Evolutionary conservation across 1,284 basidiomycete species (phyloP), one percentile per base, ranked within the genome.

Genomic region (Rhodotorula sp.): DNA sequence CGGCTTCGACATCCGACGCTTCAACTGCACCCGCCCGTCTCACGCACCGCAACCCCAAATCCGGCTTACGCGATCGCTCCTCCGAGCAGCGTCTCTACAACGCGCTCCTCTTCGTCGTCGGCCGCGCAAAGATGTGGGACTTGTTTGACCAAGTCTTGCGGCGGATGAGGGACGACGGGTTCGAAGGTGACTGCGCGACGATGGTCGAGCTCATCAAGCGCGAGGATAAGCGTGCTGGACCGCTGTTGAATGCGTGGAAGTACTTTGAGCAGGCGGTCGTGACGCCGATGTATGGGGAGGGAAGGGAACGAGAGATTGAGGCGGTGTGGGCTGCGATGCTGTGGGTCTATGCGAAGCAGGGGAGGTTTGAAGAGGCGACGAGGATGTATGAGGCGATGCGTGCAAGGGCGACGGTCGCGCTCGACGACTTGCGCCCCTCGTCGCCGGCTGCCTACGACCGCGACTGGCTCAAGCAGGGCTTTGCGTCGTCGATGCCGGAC

Each of bases 71-170:
- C 40, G 40, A 44, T 13, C 40, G 40, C 11, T 44, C 40, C 13
- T 6, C 40, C 40, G 13, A 44, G 15, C 40, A 44, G 11, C 40
- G 40, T 18, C 46, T 69, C 62, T 71, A 66, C 69, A 70, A 70
- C 56, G 48, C 68, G 26, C 63, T 75, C 22, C 54, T 73, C 22
- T 53, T 62, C 52, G 48, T 73, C 40, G 65, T 64, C 3, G 40
- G 34, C 1, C 40, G 55, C 16, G 54, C 61, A 4, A 20, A 59
- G 40, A 59, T 65, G 59, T 73, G 54, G 58, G 71, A 66, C 24
- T 60, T 75, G 30, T 69, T 69, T 30, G 71, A 75, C 46, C 65
- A 68, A 15, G 51, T 68, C 4, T 24, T 60, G 30, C 59, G 40
- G n/a, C 46, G 66, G 40, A 72, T 72, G 70, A 24, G 15, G 22